Evolutionary conservation across 257 asterid genomes (phyloP).

Genomic region (Datura wrightii): DNA sequence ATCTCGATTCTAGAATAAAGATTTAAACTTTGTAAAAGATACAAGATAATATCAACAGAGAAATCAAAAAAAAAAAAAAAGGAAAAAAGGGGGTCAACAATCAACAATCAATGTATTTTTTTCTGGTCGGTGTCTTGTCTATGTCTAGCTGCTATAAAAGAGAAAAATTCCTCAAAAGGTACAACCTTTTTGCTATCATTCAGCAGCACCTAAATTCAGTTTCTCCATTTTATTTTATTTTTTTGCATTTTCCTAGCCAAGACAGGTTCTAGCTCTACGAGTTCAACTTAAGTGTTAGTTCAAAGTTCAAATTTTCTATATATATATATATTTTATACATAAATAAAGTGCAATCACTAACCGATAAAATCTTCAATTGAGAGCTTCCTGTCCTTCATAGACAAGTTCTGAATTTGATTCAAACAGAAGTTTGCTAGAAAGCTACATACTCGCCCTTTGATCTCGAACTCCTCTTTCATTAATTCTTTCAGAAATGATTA

Average conservation of each 20-base stretch:
- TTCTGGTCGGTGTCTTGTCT: background rate
- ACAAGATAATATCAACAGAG: background rate
- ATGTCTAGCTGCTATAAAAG: background rate
- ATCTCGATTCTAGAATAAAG: background rate
- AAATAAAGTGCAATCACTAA: background rate
- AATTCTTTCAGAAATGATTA: too few species aligned
- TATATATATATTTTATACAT: background rate
- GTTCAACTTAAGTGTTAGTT: background rate
- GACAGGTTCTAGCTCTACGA: too few species aligned
- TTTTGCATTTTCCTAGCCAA: background rate
- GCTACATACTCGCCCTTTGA: too few species aligned
- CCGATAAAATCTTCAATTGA: background rate
- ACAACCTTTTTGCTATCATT: background rate
- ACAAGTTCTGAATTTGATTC: too few species aligned
- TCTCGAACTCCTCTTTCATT: too few species aligned
- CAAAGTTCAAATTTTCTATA: background rate
- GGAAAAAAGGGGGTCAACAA: background rate
- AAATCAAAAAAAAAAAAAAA: background rate
- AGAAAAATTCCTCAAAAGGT: background rate
- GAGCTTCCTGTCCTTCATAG: too few species aligned
- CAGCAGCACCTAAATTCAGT: background rate
- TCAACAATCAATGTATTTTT: background rate
- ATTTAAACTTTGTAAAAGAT: background rate
- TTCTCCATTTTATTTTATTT: background rate
- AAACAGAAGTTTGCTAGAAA: too few species aligned